Evolutionary conservation across 2,329 filamentous ascomycete genomes (phyloP).

Genomic region (Talaromyces sp.): DNA sequence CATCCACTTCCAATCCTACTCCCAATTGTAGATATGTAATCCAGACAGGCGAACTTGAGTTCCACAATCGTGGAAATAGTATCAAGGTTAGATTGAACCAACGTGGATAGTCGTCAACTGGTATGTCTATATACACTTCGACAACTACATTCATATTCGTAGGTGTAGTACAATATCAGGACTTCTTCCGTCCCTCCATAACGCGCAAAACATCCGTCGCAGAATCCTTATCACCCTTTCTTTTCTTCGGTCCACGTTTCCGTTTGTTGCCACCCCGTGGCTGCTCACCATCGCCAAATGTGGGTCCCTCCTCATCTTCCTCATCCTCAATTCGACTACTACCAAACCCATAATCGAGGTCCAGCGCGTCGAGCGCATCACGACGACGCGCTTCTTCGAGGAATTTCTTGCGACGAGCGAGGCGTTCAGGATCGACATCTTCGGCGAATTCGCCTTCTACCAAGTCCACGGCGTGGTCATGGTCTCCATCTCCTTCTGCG

Average conservation of each 20-base stretch:
- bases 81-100: no score
- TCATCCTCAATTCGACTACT: conserved; percentile 83
- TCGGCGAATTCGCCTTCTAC: conserved; percentile 6
- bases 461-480: background rate
- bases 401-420: conserved; percentile 70
- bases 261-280: conserved; percentile 39
- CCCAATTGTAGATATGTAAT: background rate
- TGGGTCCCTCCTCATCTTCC: conserved; percentile 63
- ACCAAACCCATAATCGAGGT: conserved; percentile 94
- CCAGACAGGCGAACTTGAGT: background rate
- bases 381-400: conserved; percentile 57
- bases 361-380: conserved; percentile 77
- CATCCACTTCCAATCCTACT: background rate
- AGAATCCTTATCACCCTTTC: conserved; percentile 59
- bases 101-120: no score
- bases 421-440: conserved; percentile 56
- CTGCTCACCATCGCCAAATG: conserved; percentile 30
- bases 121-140: background rate
- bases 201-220: conserved; percentile 76
- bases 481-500: conserved; percentile 1
- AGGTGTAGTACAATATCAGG: background rate
- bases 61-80: no score
- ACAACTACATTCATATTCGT: background rate
- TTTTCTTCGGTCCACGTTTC: conserved; percentile 55
- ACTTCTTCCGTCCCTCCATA: conserved; percentile 61